Conservation (phyloP, 1,139 yeast species). For the Saccharomyces hybrid region DNA sequence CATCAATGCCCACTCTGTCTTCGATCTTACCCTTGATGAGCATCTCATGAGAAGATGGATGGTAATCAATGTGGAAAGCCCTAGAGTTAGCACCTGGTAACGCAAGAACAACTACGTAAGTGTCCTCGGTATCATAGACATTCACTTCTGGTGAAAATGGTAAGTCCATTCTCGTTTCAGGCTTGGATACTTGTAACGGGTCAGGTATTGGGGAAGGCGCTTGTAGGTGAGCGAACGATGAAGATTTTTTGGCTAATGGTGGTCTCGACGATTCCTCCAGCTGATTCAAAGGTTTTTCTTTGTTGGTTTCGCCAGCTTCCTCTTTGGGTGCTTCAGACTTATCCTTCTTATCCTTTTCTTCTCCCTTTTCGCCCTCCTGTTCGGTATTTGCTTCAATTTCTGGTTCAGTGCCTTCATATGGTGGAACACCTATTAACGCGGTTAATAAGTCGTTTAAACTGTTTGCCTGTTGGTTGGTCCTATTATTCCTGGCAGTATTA, state of each 20-base stretch:
- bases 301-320: background rate
- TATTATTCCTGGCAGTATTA: background rate
- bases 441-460: constrained; percentile 15
- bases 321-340: constrained; percentile 3
- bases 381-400: constrained; percentile 6
- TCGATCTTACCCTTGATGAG: constrained; percentile 41
- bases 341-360: constrained; percentile 2
- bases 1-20: constrained; percentile 34
- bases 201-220: constrained; percentile 36
- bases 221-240: constrained; percentile 24
- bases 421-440: constrained; percentile 15
- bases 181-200: constrained; percentile 40
- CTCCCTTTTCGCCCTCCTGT: constrained; percentile 1
- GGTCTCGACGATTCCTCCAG: background rate
- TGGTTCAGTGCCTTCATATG: constrained; percentile 3
- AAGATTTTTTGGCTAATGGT: constrained; percentile 11
- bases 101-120: constrained; percentile 41
- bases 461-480: constrained; percentile 4
- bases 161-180: constrained; percentile 36
- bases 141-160: constrained; percentile 53
- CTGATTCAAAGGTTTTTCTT: background rate
- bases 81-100: constrained; percentile 49
- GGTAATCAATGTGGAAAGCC: constrained; percentile 48
- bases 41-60: constrained; percentile 45
- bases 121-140: constrained; percentile 41